A percentile compares a stretch with the other conserved stretches of the same genome.
These are phyloP conservation scores for Colletotrichum agaves DNA, from an alignment of 2,329 filamentous ascomycete genomes.

Conservation along the genomic window DNA sequence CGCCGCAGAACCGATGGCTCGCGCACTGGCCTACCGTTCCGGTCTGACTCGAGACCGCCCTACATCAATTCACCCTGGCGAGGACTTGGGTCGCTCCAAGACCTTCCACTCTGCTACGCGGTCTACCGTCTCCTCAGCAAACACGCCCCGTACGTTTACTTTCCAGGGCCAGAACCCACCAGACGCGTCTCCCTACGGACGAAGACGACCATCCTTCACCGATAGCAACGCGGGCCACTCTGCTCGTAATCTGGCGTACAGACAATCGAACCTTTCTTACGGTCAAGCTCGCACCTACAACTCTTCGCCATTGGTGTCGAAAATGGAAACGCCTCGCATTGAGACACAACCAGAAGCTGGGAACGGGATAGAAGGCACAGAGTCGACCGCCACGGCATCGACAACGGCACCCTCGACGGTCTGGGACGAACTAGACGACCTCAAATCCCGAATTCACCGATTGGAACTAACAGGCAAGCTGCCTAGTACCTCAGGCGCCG, in stretches of 20 bases:
- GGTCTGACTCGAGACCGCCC: conserved; percentile 55
- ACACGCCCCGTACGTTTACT: conserved; percentile 60
- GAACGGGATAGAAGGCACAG: conserved; percentile 73
- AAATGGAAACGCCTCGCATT: conserved; percentile 51
- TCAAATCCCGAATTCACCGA: conserved; percentile 92
- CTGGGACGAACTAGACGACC: conserved; percentile 96
- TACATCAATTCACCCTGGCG: conserved; percentile 50
- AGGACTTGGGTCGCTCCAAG: conserved; percentile 49
- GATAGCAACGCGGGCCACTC: conserved; percentile 55
- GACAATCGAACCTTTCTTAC: conserved; percentile 50
- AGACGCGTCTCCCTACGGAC: conserved; percentile 40
- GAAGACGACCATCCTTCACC: conserved; percentile 59
- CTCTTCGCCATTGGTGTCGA: conserved; percentile 69
- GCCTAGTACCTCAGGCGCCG: conserved; percentile 82
- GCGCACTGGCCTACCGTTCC: conserved; percentile 56
- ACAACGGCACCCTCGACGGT: conserved; percentile 92
- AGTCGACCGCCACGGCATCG: conserved; percentile 86
- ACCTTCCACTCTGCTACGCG: conserved; percentile 43
- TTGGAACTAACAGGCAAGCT: conserved; percentile 91
- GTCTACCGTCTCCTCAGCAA: conserved; percentile 50
- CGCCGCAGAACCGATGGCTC: conserved; percentile 50
- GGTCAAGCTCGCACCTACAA: conserved; percentile 61
- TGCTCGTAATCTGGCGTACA: conserved; percentile 57
- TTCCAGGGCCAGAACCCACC: conserved; percentile 62
- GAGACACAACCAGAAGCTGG: conserved; percentile 48